phyloP scores from a whole-genome alignment of 192 early-diverging fungal genomes.

The Podila verticillata region DNA sequence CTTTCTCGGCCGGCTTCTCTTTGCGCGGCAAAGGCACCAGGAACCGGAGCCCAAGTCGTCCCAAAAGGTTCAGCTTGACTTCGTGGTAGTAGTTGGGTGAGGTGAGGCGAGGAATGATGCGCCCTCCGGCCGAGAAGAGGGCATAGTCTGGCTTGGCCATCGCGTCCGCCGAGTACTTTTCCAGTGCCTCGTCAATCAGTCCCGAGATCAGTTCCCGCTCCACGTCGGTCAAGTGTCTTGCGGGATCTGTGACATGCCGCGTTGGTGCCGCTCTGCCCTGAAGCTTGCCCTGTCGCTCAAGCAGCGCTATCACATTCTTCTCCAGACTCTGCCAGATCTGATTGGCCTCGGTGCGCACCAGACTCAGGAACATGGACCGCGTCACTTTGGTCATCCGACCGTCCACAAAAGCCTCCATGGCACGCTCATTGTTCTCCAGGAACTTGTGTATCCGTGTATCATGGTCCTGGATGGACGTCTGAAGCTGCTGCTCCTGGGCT shows the following conservation, averaged over 20 bases:
- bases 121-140: conserved; percentile 68
- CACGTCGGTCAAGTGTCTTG: conserved; percentile 14
- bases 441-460: conserved; percentile 12
- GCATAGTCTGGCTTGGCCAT: conserved; percentile 77
- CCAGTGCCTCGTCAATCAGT: conserved; percentile 68
- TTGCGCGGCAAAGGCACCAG: conserved; percentile 45
- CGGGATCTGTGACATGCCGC: background rate
- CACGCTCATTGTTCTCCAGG: conserved; percentile 29
- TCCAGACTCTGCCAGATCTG: conserved; percentile 40
- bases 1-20: conserved; percentile 54
- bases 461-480: conserved; percentile 16
- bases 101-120: conserved; percentile 70
- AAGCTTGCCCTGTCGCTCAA: conserved; percentile 42
- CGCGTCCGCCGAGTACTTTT: conserved; percentile 64
- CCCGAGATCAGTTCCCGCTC: conserved; percentile 50
- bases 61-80: conserved; percentile 25
- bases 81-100: conserved; percentile 63
- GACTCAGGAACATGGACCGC: conserved; percentile 19
- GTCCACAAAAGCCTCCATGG: conserved; percentile 27
- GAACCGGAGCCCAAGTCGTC: conserved; percentile 21
- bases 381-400: conserved; percentile 36
- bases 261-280: conserved; percentile 17
- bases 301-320: conserved; percentile 23
- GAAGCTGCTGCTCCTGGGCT: conserved; percentile 24
- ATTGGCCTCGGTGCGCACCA: conserved; percentile 34